A percentile compares a stretch with the other conserved stretches of the same genome.
Evolutionary conservation across 139 green algal genomes (phyloP).

Genomic region (Nannochloris sp.): DNA sequence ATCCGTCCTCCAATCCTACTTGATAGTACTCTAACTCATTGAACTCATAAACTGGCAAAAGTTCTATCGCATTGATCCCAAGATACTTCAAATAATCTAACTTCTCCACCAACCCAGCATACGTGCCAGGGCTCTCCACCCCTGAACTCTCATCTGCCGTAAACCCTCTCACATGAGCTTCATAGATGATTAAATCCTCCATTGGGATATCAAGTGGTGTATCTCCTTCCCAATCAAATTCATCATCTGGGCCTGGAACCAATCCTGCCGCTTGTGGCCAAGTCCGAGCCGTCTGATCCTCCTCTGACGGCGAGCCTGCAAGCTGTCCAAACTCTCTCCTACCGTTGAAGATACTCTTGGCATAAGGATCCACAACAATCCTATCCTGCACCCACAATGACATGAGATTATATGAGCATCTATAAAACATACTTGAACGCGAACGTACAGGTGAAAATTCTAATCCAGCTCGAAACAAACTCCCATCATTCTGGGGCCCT

Average conservation of each 20-base stretch:
- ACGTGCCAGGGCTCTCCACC: slow-evolving; percentile 69
- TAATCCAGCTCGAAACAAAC: neutral
- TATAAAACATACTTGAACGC: neutral
- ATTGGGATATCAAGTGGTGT: slow-evolving; percentile 59
- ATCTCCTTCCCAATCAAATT: slow-evolving; percentile 85
- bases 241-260: slow-evolving; percentile 31
- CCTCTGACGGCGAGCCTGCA: slow-evolving; percentile 40
- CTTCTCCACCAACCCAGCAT: slow-evolving; percentile 69
- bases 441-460: slow-evolving; percentile 1
- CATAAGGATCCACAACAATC: slow-evolving; percentile 88
- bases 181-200: slow-evolving; percentile 92
- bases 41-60: slow-evolving; percentile 93
- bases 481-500: slow-evolving; percentile 23
- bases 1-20: slow-evolving; percentile 7
- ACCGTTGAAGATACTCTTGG: slow-evolving; percentile 52
- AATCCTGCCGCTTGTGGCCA: slow-evolving; percentile 72
- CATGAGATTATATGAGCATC: neutral
- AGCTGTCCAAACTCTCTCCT: slow-evolving; percentile 67
- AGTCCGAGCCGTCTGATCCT: slow-evolving; percentile 46
- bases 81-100: slow-evolving; percentile 87
- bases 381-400: neutral
- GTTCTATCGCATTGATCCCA: slow-evolving; percentile 92
- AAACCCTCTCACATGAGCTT: slow-evolving; percentile 95
- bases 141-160: slow-evolving; percentile 58
- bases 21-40: slow-evolving; percentile 98